phyloP scores from a whole-genome alignment of 345 rosid genomes.

The Lenwebbia sp. region DNA sequence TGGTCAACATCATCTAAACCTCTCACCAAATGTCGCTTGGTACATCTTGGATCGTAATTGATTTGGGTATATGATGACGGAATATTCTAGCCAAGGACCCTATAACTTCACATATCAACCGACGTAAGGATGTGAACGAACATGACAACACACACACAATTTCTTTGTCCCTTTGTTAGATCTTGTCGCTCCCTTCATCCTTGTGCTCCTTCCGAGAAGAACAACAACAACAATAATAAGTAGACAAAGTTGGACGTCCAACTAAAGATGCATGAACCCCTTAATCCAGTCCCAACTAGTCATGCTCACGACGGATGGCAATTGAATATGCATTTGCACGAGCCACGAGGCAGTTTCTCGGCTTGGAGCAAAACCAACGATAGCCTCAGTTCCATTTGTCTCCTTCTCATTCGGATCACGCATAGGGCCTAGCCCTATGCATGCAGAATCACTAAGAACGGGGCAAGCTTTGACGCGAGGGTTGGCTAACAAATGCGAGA shows the following conservation, averaged over 20 bases:
- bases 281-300: not conserved
- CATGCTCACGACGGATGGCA: not conserved
- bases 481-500: not conserved
- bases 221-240: not conserved
- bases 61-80: not conserved
- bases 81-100: not conserved
- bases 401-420: not conserved
- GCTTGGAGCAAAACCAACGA: not conserved
- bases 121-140: not conserved
- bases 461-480: not conserved
- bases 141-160: not conserved
- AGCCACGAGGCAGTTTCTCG: not conserved
- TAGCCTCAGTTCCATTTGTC: not conserved
- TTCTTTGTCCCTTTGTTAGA: not conserved
- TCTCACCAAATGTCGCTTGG: not conserved
- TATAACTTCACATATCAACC: not conserved
- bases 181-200: not conserved
- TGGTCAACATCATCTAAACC: not conserved
- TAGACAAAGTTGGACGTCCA: not conserved
- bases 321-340: not conserved
- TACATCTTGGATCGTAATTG: not conserved
- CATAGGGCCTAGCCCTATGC: not conserved
- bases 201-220: not conserved
- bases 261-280: not conserved
- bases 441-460: not conserved